Conservation (phyloP, 2,329 filamentous ascomycete species). For the Chaetomium olivaceum region DNA sequence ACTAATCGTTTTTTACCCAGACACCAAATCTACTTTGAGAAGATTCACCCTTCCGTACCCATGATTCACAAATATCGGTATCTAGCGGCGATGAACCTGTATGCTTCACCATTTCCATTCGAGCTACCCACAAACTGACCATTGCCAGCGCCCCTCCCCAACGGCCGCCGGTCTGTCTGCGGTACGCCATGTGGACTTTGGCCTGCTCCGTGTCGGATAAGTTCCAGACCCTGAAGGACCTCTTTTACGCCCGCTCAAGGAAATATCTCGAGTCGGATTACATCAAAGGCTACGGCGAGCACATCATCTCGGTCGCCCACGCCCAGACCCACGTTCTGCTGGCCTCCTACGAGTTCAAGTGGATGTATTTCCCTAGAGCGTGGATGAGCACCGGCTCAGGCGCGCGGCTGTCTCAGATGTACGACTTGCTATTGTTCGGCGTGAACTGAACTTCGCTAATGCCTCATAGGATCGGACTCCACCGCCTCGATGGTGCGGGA, state of each 20-base stretch:
- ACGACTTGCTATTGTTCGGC: constrained; percentile 34
- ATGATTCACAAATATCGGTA: constrained; percentile 91
- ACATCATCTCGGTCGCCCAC: constrained; percentile 81
- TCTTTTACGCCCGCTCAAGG: constrained; percentile 85
- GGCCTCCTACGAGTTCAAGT: constrained; percentile 87
- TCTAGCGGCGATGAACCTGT: constrained; percentile 82
- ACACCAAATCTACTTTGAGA: constrained; percentile 85
- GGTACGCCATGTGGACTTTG: constrained; percentile 95
- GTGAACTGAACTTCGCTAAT: constrained; percentile 3
- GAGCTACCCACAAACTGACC: constrained; percentile 1
- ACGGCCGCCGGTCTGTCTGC: constrained; percentile 81
- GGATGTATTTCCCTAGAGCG: constrained; percentile 94
- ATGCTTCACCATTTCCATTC: constrained; percentile 35
- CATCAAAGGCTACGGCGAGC: constrained; percentile 88
- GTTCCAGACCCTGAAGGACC: constrained; percentile 74
- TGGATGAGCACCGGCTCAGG: constrained; percentile 90
- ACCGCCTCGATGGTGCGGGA: constrained; percentile 78
- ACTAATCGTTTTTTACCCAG: constrained; percentile 42
- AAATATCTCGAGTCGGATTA: constrained; percentile 91
- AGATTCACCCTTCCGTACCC: constrained; percentile 80
- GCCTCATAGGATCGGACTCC: constrained; percentile 80
- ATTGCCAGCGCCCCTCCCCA: constrained; percentile 67
- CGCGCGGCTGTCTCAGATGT: constrained; percentile 82
- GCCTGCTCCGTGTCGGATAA: constrained; percentile 85
- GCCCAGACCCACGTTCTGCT: constrained; percentile 82